Conservation (phyloP, 768 basidiomycete genomes). For the Exidia glandulosa region DNA sequence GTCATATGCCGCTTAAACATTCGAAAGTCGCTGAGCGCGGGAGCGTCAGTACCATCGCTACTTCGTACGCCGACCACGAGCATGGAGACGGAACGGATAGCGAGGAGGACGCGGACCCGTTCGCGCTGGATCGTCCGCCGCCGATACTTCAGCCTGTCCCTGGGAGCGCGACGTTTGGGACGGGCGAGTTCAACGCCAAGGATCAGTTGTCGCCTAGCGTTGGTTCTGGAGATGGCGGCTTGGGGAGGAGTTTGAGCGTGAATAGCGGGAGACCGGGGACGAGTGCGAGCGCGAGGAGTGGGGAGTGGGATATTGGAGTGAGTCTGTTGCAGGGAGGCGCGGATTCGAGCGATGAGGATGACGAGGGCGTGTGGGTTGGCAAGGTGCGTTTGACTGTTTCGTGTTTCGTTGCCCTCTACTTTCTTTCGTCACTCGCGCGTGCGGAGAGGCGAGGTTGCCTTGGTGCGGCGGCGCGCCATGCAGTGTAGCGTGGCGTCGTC, state of each 20-base stretch:
- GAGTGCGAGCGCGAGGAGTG: not conserved
- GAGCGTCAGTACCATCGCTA: not conserved
- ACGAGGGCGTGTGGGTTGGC: not conserved
- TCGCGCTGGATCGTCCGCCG: not conserved
- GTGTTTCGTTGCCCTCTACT: too few relatives aligned
- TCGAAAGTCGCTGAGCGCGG: not conserved
- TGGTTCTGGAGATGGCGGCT: constrained; percentile 7
- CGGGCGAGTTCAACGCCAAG: constrained; percentile 21
- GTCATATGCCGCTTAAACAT: not conserved
- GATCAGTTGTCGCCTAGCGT: too few relatives aligned
- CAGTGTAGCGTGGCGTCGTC: too few relatives aligned
- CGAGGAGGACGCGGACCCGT: not conserved
- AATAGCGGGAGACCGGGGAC: constrained; percentile 6
- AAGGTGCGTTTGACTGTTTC: not conserved
- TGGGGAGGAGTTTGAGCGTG: constrained; percentile 19
- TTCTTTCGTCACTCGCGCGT: too few relatives aligned
- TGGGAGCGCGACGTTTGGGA: constrained; percentile 10
- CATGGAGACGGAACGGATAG: not conserved
- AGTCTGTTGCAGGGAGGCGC: not conserved
- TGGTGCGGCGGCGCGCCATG: too few relatives aligned
- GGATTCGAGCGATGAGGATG: not conserved
- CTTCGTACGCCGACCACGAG: not conserved
- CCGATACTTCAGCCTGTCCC: not conserved
- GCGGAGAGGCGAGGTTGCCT: too few relatives aligned
- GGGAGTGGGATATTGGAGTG: not conserved